Conservation (phyloP, 441 rosid species). For the Breynia disticha region DNA sequence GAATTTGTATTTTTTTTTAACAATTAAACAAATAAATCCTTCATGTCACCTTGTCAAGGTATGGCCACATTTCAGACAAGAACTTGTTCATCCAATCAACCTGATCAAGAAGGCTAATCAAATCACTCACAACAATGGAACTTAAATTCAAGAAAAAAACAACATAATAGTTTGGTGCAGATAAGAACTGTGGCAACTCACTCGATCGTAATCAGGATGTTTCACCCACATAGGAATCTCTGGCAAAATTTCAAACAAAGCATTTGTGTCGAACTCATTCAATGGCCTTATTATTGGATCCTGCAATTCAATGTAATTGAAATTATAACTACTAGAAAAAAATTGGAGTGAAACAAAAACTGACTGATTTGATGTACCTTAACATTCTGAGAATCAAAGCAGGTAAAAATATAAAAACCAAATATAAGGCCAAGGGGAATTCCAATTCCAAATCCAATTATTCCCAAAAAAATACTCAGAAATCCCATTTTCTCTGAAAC, state of each 20-base stretch:
- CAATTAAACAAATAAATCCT: neutral
- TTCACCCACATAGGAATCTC: slow-evolving; percentile 39
- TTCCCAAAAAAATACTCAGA: slow-evolving; percentile 15
- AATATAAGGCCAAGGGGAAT: slow-evolving; percentile 24
- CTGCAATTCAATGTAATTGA: slow-evolving; percentile 10
- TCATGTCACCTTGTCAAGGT: slow-evolving; percentile 26
- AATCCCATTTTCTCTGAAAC: slow-evolving; percentile 18
- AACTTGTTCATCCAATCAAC: slow-evolving; percentile 36
- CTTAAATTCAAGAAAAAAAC: neutral
- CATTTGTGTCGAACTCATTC: slow-evolving; percentile 19
- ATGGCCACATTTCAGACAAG: slow-evolving; percentile 32
- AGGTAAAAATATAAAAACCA: slow-evolving; percentile 25
- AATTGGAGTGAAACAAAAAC: neutral
- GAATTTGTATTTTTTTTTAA: neutral
- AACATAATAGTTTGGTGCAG: neutral
- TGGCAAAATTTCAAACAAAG: slow-evolving; percentile 24
- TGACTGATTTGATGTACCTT: slow-evolving; percentile 13
- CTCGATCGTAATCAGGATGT: slow-evolving; percentile 32
- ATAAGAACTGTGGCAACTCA: slow-evolving; percentile 7
- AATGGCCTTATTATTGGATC: slow-evolving; percentile 21
- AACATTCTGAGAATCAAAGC: slow-evolving; percentile 16
- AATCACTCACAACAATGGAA: neutral
- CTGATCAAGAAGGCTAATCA: slow-evolving; percentile 9
- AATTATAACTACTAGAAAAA: neutral
- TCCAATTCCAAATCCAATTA: slow-evolving; percentile 25